Conservation (phyloP, 2,329 filamentous ascomycete species). For the Colletotrichum melonis region DNA sequence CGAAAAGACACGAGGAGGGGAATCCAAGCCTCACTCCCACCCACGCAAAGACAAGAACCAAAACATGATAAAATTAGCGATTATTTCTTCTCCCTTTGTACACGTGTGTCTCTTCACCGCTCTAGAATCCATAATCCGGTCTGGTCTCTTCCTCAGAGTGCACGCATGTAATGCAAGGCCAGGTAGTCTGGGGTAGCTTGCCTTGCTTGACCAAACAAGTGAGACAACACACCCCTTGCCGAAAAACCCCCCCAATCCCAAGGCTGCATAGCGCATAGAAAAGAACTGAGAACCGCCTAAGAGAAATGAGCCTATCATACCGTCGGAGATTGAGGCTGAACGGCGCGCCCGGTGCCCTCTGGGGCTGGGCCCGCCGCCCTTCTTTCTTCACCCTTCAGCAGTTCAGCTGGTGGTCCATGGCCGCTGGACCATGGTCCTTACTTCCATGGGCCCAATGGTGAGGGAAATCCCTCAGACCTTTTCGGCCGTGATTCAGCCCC, state of each 20-base stretch:
- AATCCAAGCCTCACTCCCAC: no score
- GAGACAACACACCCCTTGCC: neutral
- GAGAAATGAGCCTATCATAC: neutral
- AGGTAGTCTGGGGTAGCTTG: neutral
- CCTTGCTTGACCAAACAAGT: no score
- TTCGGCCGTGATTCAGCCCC: conserved; percentile 10
- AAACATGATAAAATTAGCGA: neutral
- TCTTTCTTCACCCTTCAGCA: neutral
- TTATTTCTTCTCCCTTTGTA: neutral
- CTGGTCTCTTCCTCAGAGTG: no score
- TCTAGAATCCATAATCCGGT: no score
- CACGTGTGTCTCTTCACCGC: neutral
- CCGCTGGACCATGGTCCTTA: no score
- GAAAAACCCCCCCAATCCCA: neutral
- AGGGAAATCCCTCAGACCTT: conserved; percentile 1
- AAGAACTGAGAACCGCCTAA: neutral
- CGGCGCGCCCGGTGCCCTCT: neutral
- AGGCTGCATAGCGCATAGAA: neutral
- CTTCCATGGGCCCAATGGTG: neutral
- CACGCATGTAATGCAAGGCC: no score
- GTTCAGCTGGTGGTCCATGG: neutral
- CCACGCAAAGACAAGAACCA: no score
- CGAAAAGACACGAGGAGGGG: no score
- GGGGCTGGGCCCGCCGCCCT: no score
- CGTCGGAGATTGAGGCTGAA: neutral